Conservation (phyloP, 768 basidiomycete species). For the Antrodiella citrinella region DNA sequence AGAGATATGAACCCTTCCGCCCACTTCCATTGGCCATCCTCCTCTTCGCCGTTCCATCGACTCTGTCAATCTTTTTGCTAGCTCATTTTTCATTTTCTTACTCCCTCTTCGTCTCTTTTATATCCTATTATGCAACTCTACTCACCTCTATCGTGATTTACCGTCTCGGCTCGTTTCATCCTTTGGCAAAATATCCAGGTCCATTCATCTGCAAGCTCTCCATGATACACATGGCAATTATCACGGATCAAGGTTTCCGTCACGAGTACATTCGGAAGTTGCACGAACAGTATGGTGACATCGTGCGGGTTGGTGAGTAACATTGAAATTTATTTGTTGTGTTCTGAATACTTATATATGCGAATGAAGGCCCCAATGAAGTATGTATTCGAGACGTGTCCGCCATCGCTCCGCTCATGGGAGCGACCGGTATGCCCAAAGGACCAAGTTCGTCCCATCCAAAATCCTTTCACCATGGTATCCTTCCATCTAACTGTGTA, state of each 20-base stretch:
- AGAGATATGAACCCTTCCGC: conserved; percentile 4
- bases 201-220: conserved; percentile 35
- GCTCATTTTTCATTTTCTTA: not conserved
- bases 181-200: conserved; percentile 42
- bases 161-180: conserved; percentile 46
- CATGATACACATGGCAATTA: conserved; percentile 30
- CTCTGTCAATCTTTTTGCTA: not conserved
- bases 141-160: conserved; percentile 21
- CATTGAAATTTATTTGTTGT: not conserved
- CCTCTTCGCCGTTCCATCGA: not conserved
- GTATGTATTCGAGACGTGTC: conserved; percentile 8
- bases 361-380: conserved; percentile 19
- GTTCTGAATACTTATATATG: not conserved
- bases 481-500: not conserved
- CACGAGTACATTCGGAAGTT: conserved; percentile 22
- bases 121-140: not conserved
- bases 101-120: not conserved
- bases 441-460: conserved; percentile 10
- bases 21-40: not conserved
- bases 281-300: conserved; percentile 27
- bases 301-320: conserved; percentile 28
- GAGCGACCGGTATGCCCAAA: conserved; percentile 12
- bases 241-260: conserved; percentile 30
- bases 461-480: not conserved
- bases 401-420: conserved; percentile 8